Evolutionary conservation across 164 flowering plant species (phyloP).

Genomic region (Brasenia schreberi): DNA sequence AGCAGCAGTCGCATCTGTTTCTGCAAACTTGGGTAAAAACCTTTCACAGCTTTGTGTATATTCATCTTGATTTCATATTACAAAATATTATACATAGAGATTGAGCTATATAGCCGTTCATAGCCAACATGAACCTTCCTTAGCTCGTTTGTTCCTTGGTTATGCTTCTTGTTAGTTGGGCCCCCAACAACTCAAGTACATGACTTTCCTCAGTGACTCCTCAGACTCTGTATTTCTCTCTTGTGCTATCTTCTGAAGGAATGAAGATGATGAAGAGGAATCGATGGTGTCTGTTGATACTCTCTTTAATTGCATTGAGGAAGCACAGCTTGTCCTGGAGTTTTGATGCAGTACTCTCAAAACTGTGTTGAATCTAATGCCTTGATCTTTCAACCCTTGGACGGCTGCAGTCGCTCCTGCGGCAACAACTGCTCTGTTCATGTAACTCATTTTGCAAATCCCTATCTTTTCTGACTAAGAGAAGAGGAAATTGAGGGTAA

Average conservation of each 20-base stretch:
- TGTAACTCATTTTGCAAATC: slow-evolving; percentile 12
- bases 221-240: slow-evolving; percentile 6
- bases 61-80: too few species aligned
- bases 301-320: slow-evolving; percentile 7
- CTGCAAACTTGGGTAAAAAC: too few species aligned
- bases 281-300: slow-evolving; percentile 1
- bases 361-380: slow-evolving; percentile 4
- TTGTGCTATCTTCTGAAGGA: neutral
- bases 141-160: too few species aligned
- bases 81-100: too few species aligned
- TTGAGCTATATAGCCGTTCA: too few species aligned
- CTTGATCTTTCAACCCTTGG: slow-evolving; percentile 47
- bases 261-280: slow-evolving; percentile 1
- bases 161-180: slow-evolving; percentile 1
- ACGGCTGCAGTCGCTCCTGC: slow-evolving; percentile 40
- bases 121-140: too few species aligned
- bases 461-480: neutral
- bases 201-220: slow-evolving; percentile 13
- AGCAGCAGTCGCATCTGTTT: too few species aligned
- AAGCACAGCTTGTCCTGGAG: slow-evolving; percentile 3
- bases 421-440: slow-evolving; percentile 22
- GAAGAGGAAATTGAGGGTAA: too few species aligned
- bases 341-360: slow-evolving; percentile 8
- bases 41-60: too few species aligned
- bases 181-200: slow-evolving; percentile 16